Percentiles rank a stretch among this genome's conserved stretches.
These are phyloP conservation scores for Fomitopsis betulina DNA, from an alignment of 1,284 basidiomycete species.

Conservation along the genomic window DNA sequence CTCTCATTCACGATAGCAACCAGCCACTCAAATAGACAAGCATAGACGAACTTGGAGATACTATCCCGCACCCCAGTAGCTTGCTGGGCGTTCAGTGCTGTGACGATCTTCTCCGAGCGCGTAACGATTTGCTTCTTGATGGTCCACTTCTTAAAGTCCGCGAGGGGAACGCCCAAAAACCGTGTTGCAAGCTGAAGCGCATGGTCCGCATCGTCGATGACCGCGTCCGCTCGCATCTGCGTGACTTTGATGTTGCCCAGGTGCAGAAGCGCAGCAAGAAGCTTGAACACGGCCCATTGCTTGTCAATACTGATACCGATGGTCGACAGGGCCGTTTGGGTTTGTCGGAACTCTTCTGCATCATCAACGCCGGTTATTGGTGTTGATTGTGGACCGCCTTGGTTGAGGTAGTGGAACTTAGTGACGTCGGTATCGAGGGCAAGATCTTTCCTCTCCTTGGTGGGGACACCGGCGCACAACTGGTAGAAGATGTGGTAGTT, in stretches of 20 bases:
- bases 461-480: slow-evolving; percentile 93
- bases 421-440: slow-evolving; percentile 83
- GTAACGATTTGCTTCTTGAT: slow-evolving; percentile 97
- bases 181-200: slow-evolving; percentile 80
- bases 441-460: slow-evolving; percentile 93
- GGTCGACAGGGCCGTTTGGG: slow-evolving; percentile 92
- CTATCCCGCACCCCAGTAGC: slow-evolving; percentile 96
- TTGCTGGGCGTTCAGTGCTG: slow-evolving; percentile 80
- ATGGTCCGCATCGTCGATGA: slow-evolving; percentile 82
- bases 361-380: slow-evolving; percentile 93
- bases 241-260: slow-evolving; percentile 95
- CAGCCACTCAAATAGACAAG: slow-evolving; percentile 98
- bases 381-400: slow-evolving; percentile 85
- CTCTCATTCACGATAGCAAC: slow-evolving; percentile 97
- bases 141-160: slow-evolving; percentile 99
- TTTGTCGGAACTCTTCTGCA: slow-evolving; percentile 89
- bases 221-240: slow-evolving; percentile 78
- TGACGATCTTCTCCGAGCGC: slow-evolving; percentile 93
- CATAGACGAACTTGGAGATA: slow-evolving; percentile 98
- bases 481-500: slow-evolving; percentile 99
- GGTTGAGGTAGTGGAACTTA: slow-evolving; percentile 91
- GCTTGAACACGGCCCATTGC: slow-evolving; percentile 97
- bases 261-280: slow-evolving; percentile 91
- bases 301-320: slow-evolving; percentile 97
- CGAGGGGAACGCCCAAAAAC: slow-evolving; percentile 85